These are phyloP conservation scores for Ephemerocybe angulata DNA, from an alignment of 768 basidiomycete species.

Conservation along the genomic window DNA sequence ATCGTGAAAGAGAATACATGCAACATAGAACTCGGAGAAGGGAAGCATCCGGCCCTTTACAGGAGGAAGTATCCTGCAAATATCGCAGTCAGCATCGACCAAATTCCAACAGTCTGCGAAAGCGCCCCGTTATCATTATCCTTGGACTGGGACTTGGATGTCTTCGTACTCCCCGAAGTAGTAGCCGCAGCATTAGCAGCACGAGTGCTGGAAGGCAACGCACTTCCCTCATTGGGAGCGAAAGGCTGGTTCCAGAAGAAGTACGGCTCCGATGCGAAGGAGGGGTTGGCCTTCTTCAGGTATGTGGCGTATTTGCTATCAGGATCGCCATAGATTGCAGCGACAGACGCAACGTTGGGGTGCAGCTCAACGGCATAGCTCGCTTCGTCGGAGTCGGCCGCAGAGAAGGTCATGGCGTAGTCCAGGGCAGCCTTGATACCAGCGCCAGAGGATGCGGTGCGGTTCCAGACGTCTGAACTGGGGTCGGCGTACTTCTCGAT, in stretches of 20 bases:
- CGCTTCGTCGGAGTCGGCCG: slow-evolving; percentile 28
- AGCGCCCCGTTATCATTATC: background rate
- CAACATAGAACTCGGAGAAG: too few species aligned
- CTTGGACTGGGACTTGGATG: background rate
- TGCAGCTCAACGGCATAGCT: slow-evolving; percentile 48
- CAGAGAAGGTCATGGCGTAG: slow-evolving; percentile 48
- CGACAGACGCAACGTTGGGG: slow-evolving; percentile 56
- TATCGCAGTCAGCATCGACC: background rate
- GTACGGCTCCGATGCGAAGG: slow-evolving; percentile 42
- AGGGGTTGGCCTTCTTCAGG: slow-evolving; percentile 34
- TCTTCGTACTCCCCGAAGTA: too few species aligned
- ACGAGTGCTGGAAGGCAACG: background rate
- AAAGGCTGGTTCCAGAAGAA: slow-evolving; percentile 58
- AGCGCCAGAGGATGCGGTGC: slow-evolving; percentile 43
- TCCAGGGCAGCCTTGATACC: slow-evolving; percentile 60
- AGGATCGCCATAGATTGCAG: slow-evolving; percentile 57
- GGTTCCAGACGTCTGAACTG: slow-evolving; percentile 44
- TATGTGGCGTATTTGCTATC: slow-evolving; percentile 51
- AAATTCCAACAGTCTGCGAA: too few species aligned
- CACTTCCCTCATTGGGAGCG: slow-evolving; percentile 18
- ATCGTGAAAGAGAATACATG: too few species aligned
- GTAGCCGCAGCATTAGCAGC: background rate
- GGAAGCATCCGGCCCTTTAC: too few species aligned
- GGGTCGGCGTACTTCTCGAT: slow-evolving; percentile 45
- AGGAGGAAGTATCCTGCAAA: too few species aligned